phyloP scores from a whole-genome alignment of 164 flowering plant species.

The Warburgia ugandensis region DNA sequence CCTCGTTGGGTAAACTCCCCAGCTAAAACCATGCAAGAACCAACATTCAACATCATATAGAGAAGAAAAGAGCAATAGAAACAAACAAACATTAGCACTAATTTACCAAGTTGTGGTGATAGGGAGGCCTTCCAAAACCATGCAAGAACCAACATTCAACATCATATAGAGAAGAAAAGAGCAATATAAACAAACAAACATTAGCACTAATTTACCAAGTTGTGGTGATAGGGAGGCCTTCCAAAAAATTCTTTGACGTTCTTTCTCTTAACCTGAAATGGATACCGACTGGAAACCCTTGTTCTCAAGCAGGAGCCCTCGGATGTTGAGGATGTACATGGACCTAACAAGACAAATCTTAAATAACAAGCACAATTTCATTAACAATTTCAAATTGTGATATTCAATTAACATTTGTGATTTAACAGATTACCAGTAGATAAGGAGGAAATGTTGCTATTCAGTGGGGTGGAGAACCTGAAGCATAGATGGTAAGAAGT shows the following conservation, averaged over 20 bases:
- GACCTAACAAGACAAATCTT: constrained; percentile 29
- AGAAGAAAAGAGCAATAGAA: constrained; percentile 2
- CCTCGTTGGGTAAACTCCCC: constrained; percentile 32
- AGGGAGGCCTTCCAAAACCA: constrained; percentile 47
- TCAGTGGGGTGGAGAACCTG: constrained; percentile 59
- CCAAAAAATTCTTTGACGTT: constrained; percentile 60
- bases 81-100: background rate
- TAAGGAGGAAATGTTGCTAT: constrained; percentile 16
- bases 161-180: background rate
- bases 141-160: constrained; percentile 15
- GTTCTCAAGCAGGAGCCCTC: constrained; percentile 30
- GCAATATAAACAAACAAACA: constrained; percentile 3
- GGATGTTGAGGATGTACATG: constrained; percentile 22
- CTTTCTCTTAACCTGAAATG: constrained; percentile 39
- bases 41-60: constrained; percentile 14
- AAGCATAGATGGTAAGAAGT: constrained; percentile 5
- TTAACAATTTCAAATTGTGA: background rate
- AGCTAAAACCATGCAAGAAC: constrained; percentile 23
- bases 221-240: constrained; percentile 31
- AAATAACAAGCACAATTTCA: constrained; percentile 10
- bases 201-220: constrained; percentile 29
- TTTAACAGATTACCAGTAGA: constrained; percentile 58
- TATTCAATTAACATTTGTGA: background rate
- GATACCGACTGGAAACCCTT: constrained; percentile 52
- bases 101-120: constrained; percentile 21